Base-by-base conservation (phyloP, 2,329 filamentous ascomycete species). In the Aspergillus neotritici region DNA sequence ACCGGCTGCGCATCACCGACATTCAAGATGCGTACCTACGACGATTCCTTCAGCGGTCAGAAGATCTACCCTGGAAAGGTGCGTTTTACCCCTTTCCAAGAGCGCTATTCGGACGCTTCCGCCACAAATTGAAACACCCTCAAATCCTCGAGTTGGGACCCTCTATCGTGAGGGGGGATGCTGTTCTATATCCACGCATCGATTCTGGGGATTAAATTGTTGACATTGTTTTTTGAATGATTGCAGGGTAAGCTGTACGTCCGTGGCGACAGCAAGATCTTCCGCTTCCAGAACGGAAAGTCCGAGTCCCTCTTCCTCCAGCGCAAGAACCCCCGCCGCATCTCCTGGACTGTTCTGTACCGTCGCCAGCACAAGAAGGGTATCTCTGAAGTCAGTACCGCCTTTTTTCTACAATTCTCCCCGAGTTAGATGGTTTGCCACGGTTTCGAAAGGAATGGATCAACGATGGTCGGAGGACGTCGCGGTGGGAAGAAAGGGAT, bases 251-350 rank as follows among this genome's bases (percentile, higher is more conserved):
- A 97, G 82, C 86, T 98, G 79, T 98, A 91, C 80, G 80, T 98
- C 82, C 89, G 93, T 76, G 90, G 91, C 72, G 93, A 98, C 83
- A 94, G 87, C 89, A 98, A 97, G 83, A 84, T 97, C 82, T 98
- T 98, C 87, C 90, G 93, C 72, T 98, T 98, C 87, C 89, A 95
- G 78, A 96, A 94, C 78, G 89, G 93, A 80, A 98, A 98, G 81
- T 91, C 88, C 77, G 93, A 98, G 80, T 95, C 89, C 62, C 87
- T 98, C 62, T 98, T 98, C 84, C 87, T 97, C 65, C 93, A 98
- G 83, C 91, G 93, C 82, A 98, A 98, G 88, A 98, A 98, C 84
- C 93, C 93, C 73, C 91, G 93, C 76, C 89, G 91, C 73, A 97
- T 98, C 75, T 84, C 91, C 63, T 98, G 93, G 93, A 98, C 93